Percentiles rank a stretch among this genome's conserved stretches.
These are phyloP conservation scores for Stereocaulon alpinum DNA, from an alignment of 495 filamentous ascomycete genomes.

Conservation along the genomic window DNA sequence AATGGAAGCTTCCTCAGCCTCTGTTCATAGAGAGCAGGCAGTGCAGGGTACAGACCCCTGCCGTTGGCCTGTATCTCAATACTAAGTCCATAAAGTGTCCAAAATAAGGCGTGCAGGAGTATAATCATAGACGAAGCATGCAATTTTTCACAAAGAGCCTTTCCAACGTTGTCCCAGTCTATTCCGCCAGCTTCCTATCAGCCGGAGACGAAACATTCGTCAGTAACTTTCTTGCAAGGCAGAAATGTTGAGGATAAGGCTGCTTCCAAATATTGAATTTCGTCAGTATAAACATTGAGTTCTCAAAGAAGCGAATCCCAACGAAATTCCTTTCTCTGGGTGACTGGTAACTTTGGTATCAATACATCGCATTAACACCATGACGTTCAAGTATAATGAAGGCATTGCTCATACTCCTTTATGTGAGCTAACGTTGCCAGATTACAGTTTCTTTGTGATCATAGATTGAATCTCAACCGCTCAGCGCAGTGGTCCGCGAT, in stretches of 20 bases:
- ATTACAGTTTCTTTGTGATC: neutral
- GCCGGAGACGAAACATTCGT: too few relatives aligned
- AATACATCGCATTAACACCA: neutral
- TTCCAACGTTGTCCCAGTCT: too few relatives aligned
- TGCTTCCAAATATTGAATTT: neutral
- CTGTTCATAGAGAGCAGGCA: neutral
- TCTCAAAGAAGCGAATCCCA: neutral
- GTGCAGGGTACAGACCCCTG: neutral
- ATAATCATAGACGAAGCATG: too few relatives aligned
- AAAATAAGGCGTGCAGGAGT: neutral
- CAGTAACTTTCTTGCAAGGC: too few relatives aligned
- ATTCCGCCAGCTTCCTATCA: too few relatives aligned
- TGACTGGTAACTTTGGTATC: neutral
- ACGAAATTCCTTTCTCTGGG: neutral
- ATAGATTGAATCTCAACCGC: neutral
- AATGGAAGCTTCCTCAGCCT: neutral
- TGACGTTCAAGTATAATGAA: neutral
- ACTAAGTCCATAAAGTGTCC: neutral
- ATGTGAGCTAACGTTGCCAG: neutral
- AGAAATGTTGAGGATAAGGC: neutral
- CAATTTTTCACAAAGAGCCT: too few relatives aligned
- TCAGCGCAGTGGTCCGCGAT: neutral
- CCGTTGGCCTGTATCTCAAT: neutral
- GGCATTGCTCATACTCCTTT: neutral
- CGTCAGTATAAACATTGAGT: neutral